Percentiles rank a stretch among this genome's conserved stretches.
These are phyloP conservation scores for Dichotomopilus funicola DNA, from an alignment of 2,329 filamentous ascomycete species.

Conservation along the genomic window DNA sequence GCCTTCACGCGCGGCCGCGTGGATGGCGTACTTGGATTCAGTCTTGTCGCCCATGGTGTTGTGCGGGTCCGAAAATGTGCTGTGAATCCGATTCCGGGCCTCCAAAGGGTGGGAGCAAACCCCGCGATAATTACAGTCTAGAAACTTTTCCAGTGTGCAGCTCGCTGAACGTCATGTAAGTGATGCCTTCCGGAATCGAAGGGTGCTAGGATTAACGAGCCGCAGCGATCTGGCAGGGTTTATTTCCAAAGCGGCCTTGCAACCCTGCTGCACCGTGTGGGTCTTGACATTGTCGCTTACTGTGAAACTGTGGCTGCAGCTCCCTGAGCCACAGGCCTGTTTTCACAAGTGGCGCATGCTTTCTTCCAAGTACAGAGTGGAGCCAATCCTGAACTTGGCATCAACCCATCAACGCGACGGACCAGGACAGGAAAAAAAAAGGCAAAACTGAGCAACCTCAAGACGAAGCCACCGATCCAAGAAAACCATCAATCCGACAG, in stretches of 20 bases:
- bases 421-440: neutral
- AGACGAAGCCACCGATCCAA: no score
- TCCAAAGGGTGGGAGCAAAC: neutral
- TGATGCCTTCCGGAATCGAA: conserved; percentile 24
- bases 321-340: neutral
- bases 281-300: conserved; percentile 10
- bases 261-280: conserved; percentile 11
- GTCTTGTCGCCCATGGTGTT: conserved; percentile 34
- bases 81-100: neutral
- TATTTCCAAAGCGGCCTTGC: neutral
- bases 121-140: neutral
- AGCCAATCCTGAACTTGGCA: conserved; percentile 4
- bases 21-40: conserved; percentile 68
- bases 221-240: conserved; percentile 10
- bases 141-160: neutral
- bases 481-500: no score
- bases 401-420: conserved; percentile 6
- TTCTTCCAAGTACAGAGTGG: conserved; percentile 4
- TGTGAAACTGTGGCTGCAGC: conserved; percentile 17
- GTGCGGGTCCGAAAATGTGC: neutral
- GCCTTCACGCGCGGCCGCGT: conserved; percentile 80
- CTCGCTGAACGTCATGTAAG: conserved; percentile 25
- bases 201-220: conserved; percentile 8
- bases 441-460: neutral
- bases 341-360: no score